phyloP scores from a whole-genome alignment of 306 rosid genomes.

The Vachellia collinsii region DNA sequence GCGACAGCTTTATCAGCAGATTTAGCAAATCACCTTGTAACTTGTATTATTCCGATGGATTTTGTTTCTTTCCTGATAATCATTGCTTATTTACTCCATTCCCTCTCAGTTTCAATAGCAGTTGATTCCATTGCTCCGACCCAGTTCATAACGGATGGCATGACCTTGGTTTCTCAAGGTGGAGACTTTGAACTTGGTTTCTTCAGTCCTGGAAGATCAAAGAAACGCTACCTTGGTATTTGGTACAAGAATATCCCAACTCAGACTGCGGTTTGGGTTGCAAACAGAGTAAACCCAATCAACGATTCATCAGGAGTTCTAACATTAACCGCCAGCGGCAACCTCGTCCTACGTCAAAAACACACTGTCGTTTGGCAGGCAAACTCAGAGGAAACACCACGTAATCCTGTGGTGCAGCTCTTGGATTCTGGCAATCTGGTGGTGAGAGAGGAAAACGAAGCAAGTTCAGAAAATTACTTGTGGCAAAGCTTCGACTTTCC shows the following conservation, averaged over 20 bases:
- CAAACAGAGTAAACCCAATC: slow-evolving; percentile 50
- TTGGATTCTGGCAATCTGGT: slow-evolving; percentile 43
- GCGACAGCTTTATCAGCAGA: background rate
- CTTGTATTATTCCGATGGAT: background rate
- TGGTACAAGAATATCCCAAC: slow-evolving; percentile 47
- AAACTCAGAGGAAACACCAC: background rate
- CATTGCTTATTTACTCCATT: slow-evolving; percentile 1
- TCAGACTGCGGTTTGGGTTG: slow-evolving; percentile 55
- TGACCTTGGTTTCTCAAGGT: slow-evolving; percentile 40
- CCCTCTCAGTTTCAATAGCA: background rate
- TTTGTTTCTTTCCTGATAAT: background rate
- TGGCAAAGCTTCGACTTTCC: slow-evolving; percentile 64
- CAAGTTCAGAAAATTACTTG: slow-evolving; percentile 4
- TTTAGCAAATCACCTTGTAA: too few species aligned
- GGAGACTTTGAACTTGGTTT: slow-evolving; percentile 52
- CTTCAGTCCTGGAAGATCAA: slow-evolving; percentile 51
- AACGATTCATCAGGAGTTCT: slow-evolving; percentile 35
- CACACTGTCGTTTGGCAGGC: slow-evolving; percentile 33
- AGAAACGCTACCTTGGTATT: slow-evolving; percentile 51
- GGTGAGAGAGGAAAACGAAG: slow-evolving; percentile 6
- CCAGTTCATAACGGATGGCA: slow-evolving; percentile 38
- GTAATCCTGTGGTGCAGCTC: slow-evolving; percentile 36
- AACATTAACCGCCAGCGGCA: slow-evolving; percentile 21
- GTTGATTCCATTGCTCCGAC: slow-evolving; percentile 33
- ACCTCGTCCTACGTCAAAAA: slow-evolving; percentile 39